phyloP scores from a whole-genome alignment of 441 rosid species.

The Geranium incanum region DNA sequence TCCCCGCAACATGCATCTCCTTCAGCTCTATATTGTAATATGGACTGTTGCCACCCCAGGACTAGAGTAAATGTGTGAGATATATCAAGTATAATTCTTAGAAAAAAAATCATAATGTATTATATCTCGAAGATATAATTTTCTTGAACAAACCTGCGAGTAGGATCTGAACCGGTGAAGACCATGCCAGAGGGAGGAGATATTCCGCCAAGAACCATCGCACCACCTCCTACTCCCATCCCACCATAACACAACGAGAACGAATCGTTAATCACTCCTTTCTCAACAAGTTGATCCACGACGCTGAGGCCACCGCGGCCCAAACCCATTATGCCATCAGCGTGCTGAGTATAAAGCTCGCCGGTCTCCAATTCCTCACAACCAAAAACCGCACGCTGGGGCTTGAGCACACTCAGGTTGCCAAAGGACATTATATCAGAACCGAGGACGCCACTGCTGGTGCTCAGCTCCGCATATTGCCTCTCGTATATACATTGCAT shows the following conservation, averaged over 20 bases:
- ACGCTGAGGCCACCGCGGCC: constrained; percentile 83
- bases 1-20: constrained; percentile 85
- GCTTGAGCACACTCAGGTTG: constrained; percentile 56
- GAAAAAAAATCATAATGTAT: constrained; percentile 27
- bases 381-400: constrained; percentile 80
- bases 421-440: constrained; percentile 82
- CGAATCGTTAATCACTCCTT: constrained; percentile 66
- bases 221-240: constrained; percentile 84
- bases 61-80: constrained; percentile 92
- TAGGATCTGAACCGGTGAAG: constrained; percentile 56
- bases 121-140: constrained; percentile 24
- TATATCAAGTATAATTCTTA: constrained; percentile 46
- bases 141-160: constrained; percentile 60
- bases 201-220: constrained; percentile 88
- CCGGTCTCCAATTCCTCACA: constrained; percentile 89
- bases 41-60: constrained; percentile 95
- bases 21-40: constrained; percentile 89
- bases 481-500: constrained; percentile 76
- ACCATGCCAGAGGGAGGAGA: constrained; percentile 61
- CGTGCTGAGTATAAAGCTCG: constrained; percentile 79
- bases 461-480: constrained; percentile 82
- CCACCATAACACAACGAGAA: constrained; percentile 92
- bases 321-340: constrained; percentile 92
- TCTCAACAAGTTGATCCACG: constrained; percentile 79
- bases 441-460: constrained; percentile 82